Base-by-base conservation (phyloP, 257 asterid genomes). In the Ilex aquifolium region DNA sequence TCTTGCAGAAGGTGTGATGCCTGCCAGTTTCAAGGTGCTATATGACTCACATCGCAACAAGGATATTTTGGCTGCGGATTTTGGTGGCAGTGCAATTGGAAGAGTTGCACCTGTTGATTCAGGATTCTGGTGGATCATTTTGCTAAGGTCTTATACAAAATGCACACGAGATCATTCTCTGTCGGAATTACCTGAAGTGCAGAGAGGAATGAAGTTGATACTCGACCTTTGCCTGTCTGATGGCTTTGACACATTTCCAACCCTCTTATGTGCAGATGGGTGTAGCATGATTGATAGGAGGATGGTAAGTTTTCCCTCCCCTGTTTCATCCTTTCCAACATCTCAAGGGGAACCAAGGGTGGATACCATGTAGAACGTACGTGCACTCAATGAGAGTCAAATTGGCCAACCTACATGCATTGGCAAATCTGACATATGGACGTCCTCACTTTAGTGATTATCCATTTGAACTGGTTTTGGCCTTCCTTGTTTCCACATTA, bases 281-380 rank as follows among this genome's bases (percentile, higher is more conserved):
- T 83, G 90, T 50, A 73, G 90, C 81, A 83, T 83, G 90, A 80
- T 83, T 30, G 90, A 83, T 77, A 75, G 90, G 71, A 67, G 84
- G 56, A 83, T 83, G 90, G 90, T 83, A 60, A 44, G 59, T 4
- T 49, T 57, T 57, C 7, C 56, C 57, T 51, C 57, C 31, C 10
- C 63, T 50, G 51, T 4, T 31, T 15, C 17, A 16, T 32, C 15
- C 5, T 14, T 53, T 53, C 15, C 27, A 53, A 14, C 0, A 21
- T 53, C 42, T 36, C 42, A 36, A 36, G 5, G 8, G 42, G 42
- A 4, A 4, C 42, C 2, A 36, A 36, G 42, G 42, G 5, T 36
- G 5, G 42, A 4, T 36, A 8, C 42, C 0, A 36, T 36, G 7
- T 36, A 8, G 5, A 4, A 36, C 8, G 42, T 36, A 2, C 7